Base-by-base conservation (phyloP, 192 early-diverging fungal species). In the Podila clonocystis region DNA sequence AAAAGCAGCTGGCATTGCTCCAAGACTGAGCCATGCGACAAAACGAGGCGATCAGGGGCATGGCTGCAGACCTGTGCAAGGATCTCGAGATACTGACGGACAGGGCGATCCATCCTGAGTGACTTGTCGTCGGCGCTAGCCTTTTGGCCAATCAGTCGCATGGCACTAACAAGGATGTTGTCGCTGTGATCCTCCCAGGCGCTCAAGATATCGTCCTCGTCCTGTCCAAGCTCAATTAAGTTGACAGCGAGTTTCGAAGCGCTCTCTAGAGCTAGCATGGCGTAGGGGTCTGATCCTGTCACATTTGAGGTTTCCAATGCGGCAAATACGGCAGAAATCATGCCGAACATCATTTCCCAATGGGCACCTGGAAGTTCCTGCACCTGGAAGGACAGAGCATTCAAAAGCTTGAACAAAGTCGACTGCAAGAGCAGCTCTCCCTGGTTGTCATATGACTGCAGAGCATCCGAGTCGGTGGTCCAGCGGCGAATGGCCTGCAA, bases 311-410 rank as follows among this genome's bases (percentile, higher is more conserved):
- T 62, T 50, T 48, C 66, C n/a, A 80, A 61, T 31, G 64, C 65
- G 6, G n/a, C 59, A 29, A 73, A 73, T 9, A 69, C 24, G 1
- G 57, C 30, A 2, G 62, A 64, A 1, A 80, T 65, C 26, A 50
- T 64, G 0, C 58, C 71, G 45, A 80, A 68, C 77, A 73, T 80
- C 77, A 80, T 80, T 55, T 84, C 68, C 88, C 88, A 89, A 60
- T 87, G 84, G 12, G 67, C 72, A 12, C 84, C 86, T 6, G 75
- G 63, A 36, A 85, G 72, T 45, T 87, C 84, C 69, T 86, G 85
- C 1, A 87, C 68, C 15, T 84, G 62, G 9, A 67, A 62, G 1
- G 83, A 66, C 19, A 89, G 62, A 5, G 75, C 30, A 4, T 61
- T 67, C 17, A 87, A 65, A 1, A 89, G 65, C n/a, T 73, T 67